Percentiles rank a stretch among this genome's conserved stretches.
phyloP scores from a whole-genome alignment of 2,329 filamentous ascomycete species.

The Rasamsonia emersonii region DNA sequence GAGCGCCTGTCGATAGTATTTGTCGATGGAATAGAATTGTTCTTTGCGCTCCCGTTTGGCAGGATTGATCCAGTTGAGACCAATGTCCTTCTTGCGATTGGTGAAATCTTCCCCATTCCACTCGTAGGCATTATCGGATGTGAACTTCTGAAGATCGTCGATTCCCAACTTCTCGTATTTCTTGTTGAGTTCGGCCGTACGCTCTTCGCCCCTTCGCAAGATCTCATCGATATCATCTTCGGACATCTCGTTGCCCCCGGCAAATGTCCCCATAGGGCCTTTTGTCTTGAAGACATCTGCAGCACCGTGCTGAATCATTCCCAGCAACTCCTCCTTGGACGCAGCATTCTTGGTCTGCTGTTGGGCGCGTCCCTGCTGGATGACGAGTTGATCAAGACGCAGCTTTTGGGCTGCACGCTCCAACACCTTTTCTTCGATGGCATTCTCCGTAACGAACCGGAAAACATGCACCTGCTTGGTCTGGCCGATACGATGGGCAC shows the following conservation, averaged over 20 bases:
- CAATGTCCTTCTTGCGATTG: constrained; percentile 82
- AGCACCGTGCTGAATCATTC: constrained; percentile 99
- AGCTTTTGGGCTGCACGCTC: constrained; percentile 95
- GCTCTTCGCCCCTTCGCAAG: constrained; percentile 73
- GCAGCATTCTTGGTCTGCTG: constrained; percentile 82
- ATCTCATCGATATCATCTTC: constrained; percentile 91
- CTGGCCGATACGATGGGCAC: constrained; percentile 95
- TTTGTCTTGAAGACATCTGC: constrained; percentile 80
- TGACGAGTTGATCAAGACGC: constrained; percentile 91
- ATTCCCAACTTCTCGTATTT: constrained; percentile 96
- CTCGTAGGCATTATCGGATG: constrained; percentile 92
- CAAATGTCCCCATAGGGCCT: constrained; percentile 53
- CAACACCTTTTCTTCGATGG: constrained; percentile 96
- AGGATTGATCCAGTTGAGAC: constrained; percentile 94
- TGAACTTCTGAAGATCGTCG: constrained; percentile 95
- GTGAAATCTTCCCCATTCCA: constrained; percentile 98
- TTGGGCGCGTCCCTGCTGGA: constrained; percentile 92
- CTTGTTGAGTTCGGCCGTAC: constrained; percentile 81
- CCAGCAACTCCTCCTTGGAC: constrained; percentile 90
- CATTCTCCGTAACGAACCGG: constrained; percentile 93
- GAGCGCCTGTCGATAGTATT: constrained; percentile 91
- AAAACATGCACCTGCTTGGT: constrained; percentile 97
- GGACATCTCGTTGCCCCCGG: constrained; percentile 55
- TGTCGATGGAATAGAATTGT: constrained; percentile 96
- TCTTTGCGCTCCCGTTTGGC: constrained; percentile 97